Evolutionary conservation across 2,329 filamentous ascomycete genomes (phyloP), one percentile per base, ranked within the genome.

Genomic region (Aspergillus alliaceus): DNA sequence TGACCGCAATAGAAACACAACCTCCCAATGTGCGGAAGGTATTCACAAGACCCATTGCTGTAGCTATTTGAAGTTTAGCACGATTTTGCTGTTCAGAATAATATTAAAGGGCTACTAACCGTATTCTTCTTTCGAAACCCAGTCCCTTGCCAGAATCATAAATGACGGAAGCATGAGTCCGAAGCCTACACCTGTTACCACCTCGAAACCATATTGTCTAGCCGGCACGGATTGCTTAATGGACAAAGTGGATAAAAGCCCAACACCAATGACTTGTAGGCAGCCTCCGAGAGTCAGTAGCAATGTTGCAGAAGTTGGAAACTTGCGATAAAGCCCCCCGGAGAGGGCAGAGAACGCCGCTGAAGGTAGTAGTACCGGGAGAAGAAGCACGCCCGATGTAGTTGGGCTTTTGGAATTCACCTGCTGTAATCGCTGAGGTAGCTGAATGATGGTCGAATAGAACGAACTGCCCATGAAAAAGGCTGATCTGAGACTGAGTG

Each of bases 361-460:
- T 8, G 32, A 35, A 6, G 32, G 32, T 4, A 35, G 32, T 35
- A 35, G 14, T 9, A 35, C 6, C 32, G 32, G 32, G 32, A 35
- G 32, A 12, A 35, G 32, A 35, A 35, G 32, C 4, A 35, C 32
- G 32, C 32, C 32, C 32, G 32, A 35, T 35, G 14, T 15, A 15
- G 32, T 35, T 35, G 32, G 32, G 32, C 32, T 35, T 35, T 35
- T 35, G 22, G 27, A 5, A 25, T 56, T 56, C 3, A 59, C 54
- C 29, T 51, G 54, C 25, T 59, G 29, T 34, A 59, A 57, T 6
- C 51, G 46, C 32, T 56, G 54, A 7, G 57, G 53, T 2, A 59
- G 27, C 22, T 54, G 27, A 27, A 59, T 51, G 9, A 59, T 56
- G 31, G 51, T 56, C 4, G 32, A 35, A 9, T 42, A 46, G 18